Base-by-base conservation (phyloP, 805 yeast species). In the Jamesozyma hellenica region DNA sequence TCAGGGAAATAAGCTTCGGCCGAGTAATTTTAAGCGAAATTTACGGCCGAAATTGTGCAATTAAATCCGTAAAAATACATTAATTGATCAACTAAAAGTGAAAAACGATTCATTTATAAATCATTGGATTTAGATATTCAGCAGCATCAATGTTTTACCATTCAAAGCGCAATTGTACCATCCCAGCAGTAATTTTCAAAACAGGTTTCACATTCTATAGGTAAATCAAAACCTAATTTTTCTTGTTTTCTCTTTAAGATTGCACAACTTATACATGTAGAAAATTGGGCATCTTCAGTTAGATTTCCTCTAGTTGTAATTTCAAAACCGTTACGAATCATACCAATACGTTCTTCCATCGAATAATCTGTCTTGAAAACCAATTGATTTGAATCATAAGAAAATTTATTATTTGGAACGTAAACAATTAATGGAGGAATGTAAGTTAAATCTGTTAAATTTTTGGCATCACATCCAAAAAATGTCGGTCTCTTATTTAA, bases 241-340 rank as follows among this genome's bases (percentile, higher is more conserved):
- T 84, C 92, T 54, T 79, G 78, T 32, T 80, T 74, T 56, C 95
- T 75, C 63, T 84, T 79, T 42, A 84, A 68, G 33, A 85, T 72
- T 11, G 94, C 95, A 67, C 95, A 85, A 2, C 82, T 82, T 34
- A 85, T 71, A 65, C 95, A 85, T 6, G 77, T 71, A 32, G 73
- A 65, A 78, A 83, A 85, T 30, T 81, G 76, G 4, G 64, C 56
- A 49, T 82, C 94, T 21, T 78, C 54, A 9, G 94, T 79, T 29
- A 75, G 62, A 57, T 83, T 84, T 41, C 68, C 66, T 52, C 81
- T 71, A 1, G 88, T 68, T 10, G 79, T 72, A 13, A 73, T 70
- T 50, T 82, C 84, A 54, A 75, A 82, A 9, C 95, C 95, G 57
- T 86, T 86, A 47, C 67, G 60, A 41, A 85, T 72, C 69, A 85